Conservation (phyloP, 2,329 filamentous ascomycete genomes). For the Ceratocystis ficicola region DNA sequence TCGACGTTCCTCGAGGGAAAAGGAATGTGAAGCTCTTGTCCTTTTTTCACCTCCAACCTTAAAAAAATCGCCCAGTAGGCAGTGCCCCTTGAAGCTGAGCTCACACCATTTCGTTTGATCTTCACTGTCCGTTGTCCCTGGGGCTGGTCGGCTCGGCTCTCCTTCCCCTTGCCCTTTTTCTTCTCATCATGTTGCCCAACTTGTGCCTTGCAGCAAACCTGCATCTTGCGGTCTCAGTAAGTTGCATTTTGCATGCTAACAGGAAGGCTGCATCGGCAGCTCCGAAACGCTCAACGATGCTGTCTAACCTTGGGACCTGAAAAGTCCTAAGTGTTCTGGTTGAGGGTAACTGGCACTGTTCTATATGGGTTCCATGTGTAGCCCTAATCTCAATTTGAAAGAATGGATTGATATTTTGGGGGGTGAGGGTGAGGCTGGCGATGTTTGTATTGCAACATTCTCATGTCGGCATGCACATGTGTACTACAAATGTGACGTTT, state of each 20-base stretch:
- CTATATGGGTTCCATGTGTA: not conserved
- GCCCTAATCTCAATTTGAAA: not conserved
- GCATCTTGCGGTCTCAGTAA: constrained; percentile 1
- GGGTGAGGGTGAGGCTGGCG: not conserved
- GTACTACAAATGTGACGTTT: constrained; percentile 3
- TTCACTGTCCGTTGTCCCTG: not conserved
- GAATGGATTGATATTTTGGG: no score
- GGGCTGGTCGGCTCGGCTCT: no score
- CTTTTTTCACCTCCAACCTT: not conserved
- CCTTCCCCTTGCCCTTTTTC: no score
- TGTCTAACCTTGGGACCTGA: constrained; percentile 1
- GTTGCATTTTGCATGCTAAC: constrained; percentile 1
- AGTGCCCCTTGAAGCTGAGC: not conserved
- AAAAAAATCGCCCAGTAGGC: not conserved
- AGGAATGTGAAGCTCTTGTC: not conserved
- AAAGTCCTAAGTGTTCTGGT: not conserved
- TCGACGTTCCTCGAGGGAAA: not conserved
- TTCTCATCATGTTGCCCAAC: not conserved
- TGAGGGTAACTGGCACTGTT: not conserved
- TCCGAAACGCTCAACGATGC: not conserved
- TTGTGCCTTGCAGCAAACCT: constrained; percentile 8
- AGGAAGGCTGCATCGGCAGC: constrained; percentile 12
- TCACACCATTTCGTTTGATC: not conserved
- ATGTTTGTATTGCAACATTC: not conserved
- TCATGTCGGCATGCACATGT: not conserved